Percentiles rank a stretch among this genome's conserved stretches.
phyloP scores from a whole-genome alignment of 106 monocot genomes.

The Agapanthus africanus region DNA sequence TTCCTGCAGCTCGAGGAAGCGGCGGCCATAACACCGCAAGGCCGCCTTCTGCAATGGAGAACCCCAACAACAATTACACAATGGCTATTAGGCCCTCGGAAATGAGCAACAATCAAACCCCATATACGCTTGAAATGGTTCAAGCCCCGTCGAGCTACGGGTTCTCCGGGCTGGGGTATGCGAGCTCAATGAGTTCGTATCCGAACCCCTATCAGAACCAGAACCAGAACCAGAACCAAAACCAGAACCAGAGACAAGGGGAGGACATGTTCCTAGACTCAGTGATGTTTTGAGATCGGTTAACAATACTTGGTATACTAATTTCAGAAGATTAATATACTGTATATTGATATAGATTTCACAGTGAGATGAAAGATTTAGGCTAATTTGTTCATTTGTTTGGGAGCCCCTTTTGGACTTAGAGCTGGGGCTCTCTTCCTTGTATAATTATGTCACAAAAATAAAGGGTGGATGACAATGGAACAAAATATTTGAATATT shows the following conservation, averaged over 20 bases:
- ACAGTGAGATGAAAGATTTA: background rate
- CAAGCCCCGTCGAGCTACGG: background rate
- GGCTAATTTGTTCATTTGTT: conserved; percentile 19
- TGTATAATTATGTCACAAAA: too few relatives aligned
- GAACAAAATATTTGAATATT: too few relatives aligned
- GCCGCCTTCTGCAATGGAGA: too few relatives aligned
- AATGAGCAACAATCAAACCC: background rate
- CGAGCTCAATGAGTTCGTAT: conserved; percentile 9
- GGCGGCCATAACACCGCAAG: too few relatives aligned
- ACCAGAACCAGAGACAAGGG: conserved; percentile 3
- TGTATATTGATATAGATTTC: background rate
- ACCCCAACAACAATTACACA: conserved; percentile 13
- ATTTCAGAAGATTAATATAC: background rate
- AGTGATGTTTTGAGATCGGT: conserved; percentile 4
- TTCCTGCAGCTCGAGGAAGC: too few relatives aligned
- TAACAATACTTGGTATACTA: background rate
- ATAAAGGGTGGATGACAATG: too few relatives aligned
- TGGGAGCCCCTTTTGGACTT: too few relatives aligned
- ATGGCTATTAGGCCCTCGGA: conserved; percentile 14
- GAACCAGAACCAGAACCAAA: conserved; percentile 2
- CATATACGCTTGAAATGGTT: conserved; percentile 13
- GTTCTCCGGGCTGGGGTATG: background rate
- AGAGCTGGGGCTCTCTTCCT: too few relatives aligned
- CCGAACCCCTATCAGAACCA: conserved; percentile 16
- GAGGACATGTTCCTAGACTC: conserved; percentile 40